phyloP scores from a whole-genome alignment of 176 grass and related monocot species.

The Hordeum marinum region DNA sequence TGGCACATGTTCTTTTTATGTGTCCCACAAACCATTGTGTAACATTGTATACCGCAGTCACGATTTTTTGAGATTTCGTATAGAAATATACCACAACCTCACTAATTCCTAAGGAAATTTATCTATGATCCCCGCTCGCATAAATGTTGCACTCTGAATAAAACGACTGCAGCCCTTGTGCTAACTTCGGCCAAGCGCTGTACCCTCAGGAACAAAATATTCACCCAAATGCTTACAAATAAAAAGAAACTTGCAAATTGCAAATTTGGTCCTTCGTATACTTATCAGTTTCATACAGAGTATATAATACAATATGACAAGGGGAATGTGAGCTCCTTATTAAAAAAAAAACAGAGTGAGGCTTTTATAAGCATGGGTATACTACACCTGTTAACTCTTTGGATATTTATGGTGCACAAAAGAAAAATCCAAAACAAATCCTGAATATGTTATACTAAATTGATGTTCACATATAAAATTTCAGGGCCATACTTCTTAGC shows the following conservation, averaged over 20 bases:
- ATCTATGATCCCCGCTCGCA: not conserved
- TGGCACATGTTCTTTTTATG: too few relatives aligned
- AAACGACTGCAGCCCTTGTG: not conserved
- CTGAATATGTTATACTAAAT: not conserved
- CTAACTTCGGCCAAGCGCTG: too few relatives aligned
- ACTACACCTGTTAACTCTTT: not conserved
- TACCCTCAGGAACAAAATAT: not conserved
- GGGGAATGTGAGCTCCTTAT: too few relatives aligned
- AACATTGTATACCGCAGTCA: too few relatives aligned
- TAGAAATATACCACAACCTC: not conserved
- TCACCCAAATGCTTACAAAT: not conserved
- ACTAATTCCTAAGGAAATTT: not conserved
- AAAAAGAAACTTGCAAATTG: not conserved
- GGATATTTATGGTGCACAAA: not conserved
- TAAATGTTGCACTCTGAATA: not conserved
- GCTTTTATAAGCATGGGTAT: not conserved
- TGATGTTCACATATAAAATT: not conserved
- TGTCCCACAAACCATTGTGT: too few relatives aligned
- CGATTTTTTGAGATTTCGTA: too few relatives aligned
- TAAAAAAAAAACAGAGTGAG: too few relatives aligned
- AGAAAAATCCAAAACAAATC: not conserved
- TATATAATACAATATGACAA: too few relatives aligned
- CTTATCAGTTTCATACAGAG: too few relatives aligned
- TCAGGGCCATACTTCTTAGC: not conserved
- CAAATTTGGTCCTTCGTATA: not conserved